A percentile compares a stretch with the other conserved stretches of the same genome.
Evolutionary conservation across 768 basidiomycete genomes (phyloP).

Genomic region (Clitopilus hobsonii): DNA sequence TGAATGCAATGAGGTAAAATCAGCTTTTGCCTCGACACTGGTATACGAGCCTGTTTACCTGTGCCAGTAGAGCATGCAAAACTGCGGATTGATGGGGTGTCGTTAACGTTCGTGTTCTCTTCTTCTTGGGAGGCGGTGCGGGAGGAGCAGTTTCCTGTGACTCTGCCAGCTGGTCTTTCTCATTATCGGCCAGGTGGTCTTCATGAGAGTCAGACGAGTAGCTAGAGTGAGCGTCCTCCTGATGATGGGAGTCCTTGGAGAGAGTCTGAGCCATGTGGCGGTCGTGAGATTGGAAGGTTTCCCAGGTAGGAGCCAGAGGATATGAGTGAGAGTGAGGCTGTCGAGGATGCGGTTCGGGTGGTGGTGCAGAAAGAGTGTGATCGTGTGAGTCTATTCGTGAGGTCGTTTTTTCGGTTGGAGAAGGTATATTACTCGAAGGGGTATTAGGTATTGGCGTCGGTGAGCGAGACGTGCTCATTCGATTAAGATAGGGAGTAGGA

Average conservation of each 20-base stretch:
- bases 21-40: conserved; percentile 3
- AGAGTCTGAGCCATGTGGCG: conserved; percentile 41
- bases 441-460: conserved; percentile 40
- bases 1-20: conserved; percentile 22
- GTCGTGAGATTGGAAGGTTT: conserved; percentile 23
- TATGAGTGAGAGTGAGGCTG: conserved; percentile 20
- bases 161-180: conserved; percentile 42
- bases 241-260: conserved; percentile 25
- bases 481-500: conserved; percentile 26
- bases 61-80: conserved; percentile 80
- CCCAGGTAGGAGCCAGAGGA: conserved; percentile 19
- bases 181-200: conserved; percentile 55
- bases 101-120: conserved; percentile 78
- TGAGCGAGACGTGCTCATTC: conserved; percentile 48
- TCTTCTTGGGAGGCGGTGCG: conserved; percentile 62
- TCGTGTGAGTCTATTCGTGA: conserved; percentile 40
- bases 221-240: conserved; percentile 26
- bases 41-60: conserved; percentile 41
- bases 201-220: conserved; percentile 45
- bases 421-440: conserved; percentile 29
- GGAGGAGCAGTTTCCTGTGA: conserved; percentile 31
- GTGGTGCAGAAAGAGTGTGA: conserved; percentile 22
- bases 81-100: conserved; percentile 87
- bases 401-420: conserved; percentile 28
- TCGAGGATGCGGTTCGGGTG: conserved; percentile 18